These are phyloP conservation scores for Colletotrichum sansevieriae DNA, from an alignment of 2,329 filamentous ascomycete species.

Conservation along the genomic window DNA sequence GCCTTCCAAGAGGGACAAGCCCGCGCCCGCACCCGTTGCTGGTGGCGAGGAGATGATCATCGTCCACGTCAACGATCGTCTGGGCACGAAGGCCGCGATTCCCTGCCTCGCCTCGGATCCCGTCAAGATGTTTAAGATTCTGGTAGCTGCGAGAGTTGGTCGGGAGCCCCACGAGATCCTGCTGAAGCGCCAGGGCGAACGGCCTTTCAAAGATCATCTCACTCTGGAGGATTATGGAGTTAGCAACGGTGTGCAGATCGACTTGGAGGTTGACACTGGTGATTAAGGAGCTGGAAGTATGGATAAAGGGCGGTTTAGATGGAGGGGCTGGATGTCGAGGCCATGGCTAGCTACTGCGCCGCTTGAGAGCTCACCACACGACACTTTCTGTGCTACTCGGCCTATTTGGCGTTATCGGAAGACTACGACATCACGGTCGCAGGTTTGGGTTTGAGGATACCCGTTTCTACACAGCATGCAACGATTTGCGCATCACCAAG, in stretches of 20 bases:
- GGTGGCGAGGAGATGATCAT: conserved; percentile 86
- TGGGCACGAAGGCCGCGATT: conserved; percentile 95
- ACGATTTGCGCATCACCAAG: background rate
- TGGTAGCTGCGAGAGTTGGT: conserved; percentile 91
- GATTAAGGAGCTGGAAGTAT: conserved; percentile 56
- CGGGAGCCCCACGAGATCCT: conserved; percentile 92
- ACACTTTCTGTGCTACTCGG: background rate
- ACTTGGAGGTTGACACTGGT: conserved; percentile 72
- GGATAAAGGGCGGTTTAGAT: background rate
- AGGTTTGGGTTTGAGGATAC: conserved; percentile 25
- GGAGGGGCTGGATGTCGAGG: background rate
- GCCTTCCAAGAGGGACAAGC: conserved; percentile 50
- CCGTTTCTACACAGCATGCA: conserved; percentile 5
- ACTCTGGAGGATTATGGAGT: conserved; percentile 94
- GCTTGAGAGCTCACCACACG: background rate
- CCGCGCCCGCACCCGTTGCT: conserved; percentile 47
- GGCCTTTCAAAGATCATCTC: conserved; percentile 93
- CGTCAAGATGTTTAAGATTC: conserved; percentile 88
- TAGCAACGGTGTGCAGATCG: conserved; percentile 84
- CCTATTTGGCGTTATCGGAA: conserved; percentile 27
- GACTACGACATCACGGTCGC: conserved; percentile 5
- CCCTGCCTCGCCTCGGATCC: conserved; percentile 89
- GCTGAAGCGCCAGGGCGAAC: conserved; percentile 89
- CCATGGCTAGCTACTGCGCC: background rate
- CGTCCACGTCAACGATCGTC: conserved; percentile 92